phyloP scores from a whole-genome alignment of 163 green algal genomes.

The Botryococcus braunii region DNA sequence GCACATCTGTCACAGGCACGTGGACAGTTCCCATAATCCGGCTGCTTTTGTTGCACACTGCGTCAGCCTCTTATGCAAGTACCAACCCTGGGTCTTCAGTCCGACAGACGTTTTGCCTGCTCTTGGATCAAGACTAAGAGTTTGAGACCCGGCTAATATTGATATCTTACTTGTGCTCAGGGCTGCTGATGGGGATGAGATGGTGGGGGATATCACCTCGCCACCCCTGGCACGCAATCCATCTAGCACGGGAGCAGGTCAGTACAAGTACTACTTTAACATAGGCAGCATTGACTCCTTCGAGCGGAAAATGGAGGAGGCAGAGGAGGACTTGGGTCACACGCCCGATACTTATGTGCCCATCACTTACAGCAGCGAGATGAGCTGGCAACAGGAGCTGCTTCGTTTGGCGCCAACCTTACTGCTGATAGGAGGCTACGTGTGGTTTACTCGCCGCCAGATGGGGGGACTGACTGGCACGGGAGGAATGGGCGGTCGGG shows the following conservation, averaged over 20 bases:
- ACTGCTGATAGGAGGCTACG: constrained; percentile 78
- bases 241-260: background rate
- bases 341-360: constrained; percentile 32
- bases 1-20: no score
- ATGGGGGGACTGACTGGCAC: constrained; percentile 48
- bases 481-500: constrained; percentile 41
- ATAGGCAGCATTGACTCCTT: constrained; percentile 94
- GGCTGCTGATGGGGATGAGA: no score
- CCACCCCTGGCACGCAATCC: constrained; percentile 1
- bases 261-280: constrained; percentile 79
- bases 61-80: no score
- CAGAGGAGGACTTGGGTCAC: constrained; percentile 42
- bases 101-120: no score
- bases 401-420: constrained; percentile 76
- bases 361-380: constrained; percentile 47
- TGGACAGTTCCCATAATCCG: no score
- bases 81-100: no score
- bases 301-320: constrained; percentile 93
- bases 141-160: no score
- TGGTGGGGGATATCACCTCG: no score
- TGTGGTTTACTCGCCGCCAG: constrained; percentile 67
- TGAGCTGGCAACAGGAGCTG: constrained; percentile 61
- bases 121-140: no score
- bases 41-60: no score
- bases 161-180: no score